Conservation (phyloP, 352 stramenopile genomes). For the Globisporangium megalacanthum region DNA sequence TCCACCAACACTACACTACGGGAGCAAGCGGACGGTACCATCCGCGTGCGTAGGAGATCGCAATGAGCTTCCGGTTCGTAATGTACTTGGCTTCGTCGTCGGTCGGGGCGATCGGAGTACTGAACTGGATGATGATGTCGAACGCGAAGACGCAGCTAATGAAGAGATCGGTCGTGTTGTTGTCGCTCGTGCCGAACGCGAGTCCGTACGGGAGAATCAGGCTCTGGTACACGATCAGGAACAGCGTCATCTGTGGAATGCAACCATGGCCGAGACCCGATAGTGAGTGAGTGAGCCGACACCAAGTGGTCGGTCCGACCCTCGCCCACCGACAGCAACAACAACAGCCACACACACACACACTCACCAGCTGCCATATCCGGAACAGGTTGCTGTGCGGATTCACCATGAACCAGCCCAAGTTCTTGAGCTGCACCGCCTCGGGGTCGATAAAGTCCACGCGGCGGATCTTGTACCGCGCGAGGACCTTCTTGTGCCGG, state of each 20-base stretch:
- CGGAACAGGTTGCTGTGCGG: slow-evolving; percentile 65
- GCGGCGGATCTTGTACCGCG: slow-evolving; percentile 69
- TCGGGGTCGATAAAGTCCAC: slow-evolving; percentile 40
- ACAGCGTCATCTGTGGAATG: slow-evolving; percentile 40
- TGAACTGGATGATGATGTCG: slow-evolving; percentile 75
- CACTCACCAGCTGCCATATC: slow-evolving; percentile 65
- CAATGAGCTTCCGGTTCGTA: slow-evolving; percentile 52
- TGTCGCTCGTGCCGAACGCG: slow-evolving; percentile 54
- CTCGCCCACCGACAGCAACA: background rate
- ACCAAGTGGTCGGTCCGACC: background rate
- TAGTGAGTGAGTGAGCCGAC: background rate
- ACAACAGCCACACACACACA: background rate
- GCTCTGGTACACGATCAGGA: slow-evolving; percentile 78
- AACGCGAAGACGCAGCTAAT: slow-evolving; percentile 66
- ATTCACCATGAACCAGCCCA: slow-evolving; percentile 57
- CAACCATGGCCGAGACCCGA: background rate
- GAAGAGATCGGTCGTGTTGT: slow-evolving; percentile 33
- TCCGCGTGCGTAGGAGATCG: slow-evolving; percentile 44
- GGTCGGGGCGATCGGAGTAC: slow-evolving; percentile 43
- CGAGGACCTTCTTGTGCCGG: slow-evolving; percentile 69
- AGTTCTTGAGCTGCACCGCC: slow-evolving; percentile 24
- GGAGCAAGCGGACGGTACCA: slow-evolving; percentile 28
- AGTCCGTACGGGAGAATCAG: slow-evolving; percentile 63
- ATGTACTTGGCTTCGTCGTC: slow-evolving; percentile 53
- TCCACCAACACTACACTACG: background rate